Conservation (phyloP, 768 basidiomycete genomes). For the Trametopsis cervina region DNA sequence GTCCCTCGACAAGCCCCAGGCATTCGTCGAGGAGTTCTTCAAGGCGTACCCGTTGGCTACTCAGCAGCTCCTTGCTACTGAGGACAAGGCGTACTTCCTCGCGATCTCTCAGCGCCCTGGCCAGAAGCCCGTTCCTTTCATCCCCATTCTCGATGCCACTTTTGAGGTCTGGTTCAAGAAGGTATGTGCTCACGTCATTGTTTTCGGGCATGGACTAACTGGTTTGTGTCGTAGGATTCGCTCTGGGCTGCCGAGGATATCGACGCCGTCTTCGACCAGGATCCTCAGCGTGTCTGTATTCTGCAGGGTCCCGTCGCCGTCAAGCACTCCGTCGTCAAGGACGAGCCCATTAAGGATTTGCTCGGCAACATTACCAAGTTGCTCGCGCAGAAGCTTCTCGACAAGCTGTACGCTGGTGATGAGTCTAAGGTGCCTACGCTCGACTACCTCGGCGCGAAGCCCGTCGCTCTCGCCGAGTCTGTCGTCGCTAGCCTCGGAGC, state of each 20-base stretch:
- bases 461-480: constrained; percentile 29
- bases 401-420: constrained; percentile 74
- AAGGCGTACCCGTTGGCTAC: constrained; percentile 74
- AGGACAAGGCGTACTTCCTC: constrained; percentile 94
- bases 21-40: constrained; percentile 81
- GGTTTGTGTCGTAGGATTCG: constrained; percentile 58
- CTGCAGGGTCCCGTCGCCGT: constrained; percentile 95
- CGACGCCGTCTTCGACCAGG: constrained; percentile 97
- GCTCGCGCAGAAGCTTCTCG: constrained; percentile 74
- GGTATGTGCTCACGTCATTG: constrained; percentile 42
- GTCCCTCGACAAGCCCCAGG: constrained; percentile 73
- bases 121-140: constrained; percentile 98
- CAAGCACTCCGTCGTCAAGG: constrained; percentile 79
- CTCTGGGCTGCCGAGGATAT: constrained; percentile 98
- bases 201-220: background rate
- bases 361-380: constrained; percentile 79
- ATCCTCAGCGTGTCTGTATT: constrained; percentile 96
- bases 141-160: constrained; percentile 85
- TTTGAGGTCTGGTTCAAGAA: constrained; percentile 99
- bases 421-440: constrained; percentile 64
- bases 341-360: constrained; percentile 90
- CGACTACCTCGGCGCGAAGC: constrained; percentile 73
- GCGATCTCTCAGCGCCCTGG: constrained; percentile 93
- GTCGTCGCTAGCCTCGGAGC: constrained; percentile 35
- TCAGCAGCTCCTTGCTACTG: constrained; percentile 82